phyloP scores from a whole-genome alignment of 768 basidiomycete genomes.

The Tylopilus felleus region DNA sequence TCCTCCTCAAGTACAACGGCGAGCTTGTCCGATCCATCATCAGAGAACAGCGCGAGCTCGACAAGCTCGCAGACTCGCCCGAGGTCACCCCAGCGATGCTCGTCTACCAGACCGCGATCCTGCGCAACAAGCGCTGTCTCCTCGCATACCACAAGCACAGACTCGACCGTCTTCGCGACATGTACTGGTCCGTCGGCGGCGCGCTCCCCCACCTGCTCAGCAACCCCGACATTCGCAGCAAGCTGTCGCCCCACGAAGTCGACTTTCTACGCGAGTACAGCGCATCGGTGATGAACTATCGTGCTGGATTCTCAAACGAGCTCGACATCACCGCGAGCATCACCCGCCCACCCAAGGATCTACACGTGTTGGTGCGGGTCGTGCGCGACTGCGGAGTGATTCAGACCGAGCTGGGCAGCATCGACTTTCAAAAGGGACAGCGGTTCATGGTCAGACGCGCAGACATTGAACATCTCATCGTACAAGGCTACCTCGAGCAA shows the following conservation, averaged over 20 bases:
- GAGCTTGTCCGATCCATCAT: conserved; percentile 79
- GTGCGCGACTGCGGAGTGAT: conserved; percentile 88
- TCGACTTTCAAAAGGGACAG: conserved; percentile 88
- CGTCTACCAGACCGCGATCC: conserved; percentile 84
- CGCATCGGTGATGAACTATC: conserved; percentile 75
- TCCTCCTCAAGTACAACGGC: conserved; percentile 90
- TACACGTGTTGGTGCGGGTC: conserved; percentile 85
- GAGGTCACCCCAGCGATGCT: conserved; percentile 59
- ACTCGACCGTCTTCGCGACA: conserved; percentile 74
- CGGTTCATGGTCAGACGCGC: conserved; percentile 84
- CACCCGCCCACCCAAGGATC: conserved; percentile 79
- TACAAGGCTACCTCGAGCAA: conserved; percentile 90
- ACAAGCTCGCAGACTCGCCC: conserved; percentile 49
- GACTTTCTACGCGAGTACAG: conserved; percentile 85
- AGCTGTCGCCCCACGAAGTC: conserved; percentile 75
- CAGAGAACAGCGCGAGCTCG: conserved; percentile 89
- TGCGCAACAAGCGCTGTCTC: conserved; percentile 93
- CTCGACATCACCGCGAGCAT: conserved; percentile 86
- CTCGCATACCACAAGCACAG: conserved; percentile 91
- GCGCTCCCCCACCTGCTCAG: conserved; percentile 80
- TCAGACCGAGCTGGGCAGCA: conserved; percentile 85
- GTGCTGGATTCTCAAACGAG: conserved; percentile 80
- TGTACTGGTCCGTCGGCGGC: conserved; percentile 89
- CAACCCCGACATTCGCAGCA: conserved; percentile 62
- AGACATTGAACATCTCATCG: conserved; percentile 91